Evolutionary conservation across 352 stramenopile species (phyloP), one percentile per base, ranked within the genome.

Genomic region (Phytopythium kandeliae): DNA sequence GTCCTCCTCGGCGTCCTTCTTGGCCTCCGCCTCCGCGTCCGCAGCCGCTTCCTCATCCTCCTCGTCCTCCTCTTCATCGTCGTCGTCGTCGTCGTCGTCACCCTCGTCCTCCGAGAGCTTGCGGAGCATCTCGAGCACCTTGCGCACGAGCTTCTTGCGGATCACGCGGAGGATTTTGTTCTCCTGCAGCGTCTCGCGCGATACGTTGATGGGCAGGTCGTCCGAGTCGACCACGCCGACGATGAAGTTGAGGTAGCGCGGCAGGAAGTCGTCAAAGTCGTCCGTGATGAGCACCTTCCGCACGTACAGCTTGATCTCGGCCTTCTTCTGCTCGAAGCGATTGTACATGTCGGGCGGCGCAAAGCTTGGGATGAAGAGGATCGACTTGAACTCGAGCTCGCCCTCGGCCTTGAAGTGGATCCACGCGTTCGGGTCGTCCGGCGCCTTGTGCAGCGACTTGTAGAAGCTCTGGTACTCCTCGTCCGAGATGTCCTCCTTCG

Each of bases 381-480:
- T 98, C 33, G 90, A 97, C 77, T 98, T 99, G 85, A 99, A 99
- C 68, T 99, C 97, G 48, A 99, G 97, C 62, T 99, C 97, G 57
- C 97, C 97, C 77, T 99, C 97, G 16, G 96, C 97, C 66, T 98
- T 96, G 74, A 99, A 99, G 76, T 99, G 97, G 34, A 95, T 98
- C 96, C 97, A 99, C n/a, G 89, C 88, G 37, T 95, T 63, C 28
- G 96, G 87, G 48, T 98, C 86, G 28, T 67, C 70, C 10, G 67
- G 69, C 12, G 59, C 66, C 71, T 98, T 98, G 34, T 92, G 77
- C 44, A 99, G 74, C 37, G 93, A 87, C 61, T 98, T 96, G 82
- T 97, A 99, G 67, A 99, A 99, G 46, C 90, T 95, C 69, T 96
- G 83, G 85, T 99, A 99, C 69, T 99, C 97, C 37, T 99, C 96